A percentile compares a stretch with the other conserved stretches of the same genome.
These are phyloP conservation scores for Boechera stricta DNA, from an alignment of 345 rosid genomes.

Conservation along the genomic window DNA sequence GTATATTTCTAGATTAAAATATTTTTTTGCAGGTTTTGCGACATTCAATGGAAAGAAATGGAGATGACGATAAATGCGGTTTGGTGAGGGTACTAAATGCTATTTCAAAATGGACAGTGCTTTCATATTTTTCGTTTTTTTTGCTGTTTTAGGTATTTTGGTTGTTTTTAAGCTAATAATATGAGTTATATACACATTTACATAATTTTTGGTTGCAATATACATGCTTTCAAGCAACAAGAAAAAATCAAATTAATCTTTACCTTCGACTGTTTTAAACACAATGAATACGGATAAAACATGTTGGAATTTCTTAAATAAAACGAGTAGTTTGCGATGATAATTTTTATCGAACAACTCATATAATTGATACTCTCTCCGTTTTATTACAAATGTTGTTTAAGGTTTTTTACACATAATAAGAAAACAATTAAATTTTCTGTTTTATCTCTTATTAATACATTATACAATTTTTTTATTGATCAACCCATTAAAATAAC, in stretches of 20 bases:
- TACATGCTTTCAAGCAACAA: too few relatives aligned
- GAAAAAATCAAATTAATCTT: background rate
- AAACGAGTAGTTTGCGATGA: too few relatives aligned
- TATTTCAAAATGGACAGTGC: slow-evolving; percentile 4
- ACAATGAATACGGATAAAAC: background rate
- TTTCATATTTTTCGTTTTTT: slow-evolving; percentile 15
- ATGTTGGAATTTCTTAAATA: background rate
- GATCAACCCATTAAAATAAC: too few relatives aligned
- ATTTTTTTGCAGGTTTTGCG: background rate
- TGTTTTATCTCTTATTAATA: too few relatives aligned
- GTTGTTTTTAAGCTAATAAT: background rate
- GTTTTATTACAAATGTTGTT: too few relatives aligned
- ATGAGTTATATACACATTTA: background rate
- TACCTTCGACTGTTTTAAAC: background rate
- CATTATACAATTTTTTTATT: too few relatives aligned
- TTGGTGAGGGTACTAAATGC: slow-evolving; percentile 32
- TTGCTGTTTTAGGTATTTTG: background rate
- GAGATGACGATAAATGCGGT: slow-evolving; percentile 17
- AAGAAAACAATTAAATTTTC: too few relatives aligned
- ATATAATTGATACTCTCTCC: too few relatives aligned
- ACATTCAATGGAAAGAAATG: slow-evolving; percentile 19
- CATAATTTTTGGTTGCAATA: background rate
- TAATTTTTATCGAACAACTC: too few relatives aligned
- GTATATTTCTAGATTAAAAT: background rate
- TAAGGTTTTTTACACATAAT: too few relatives aligned